A percentile compares a stretch with the other conserved stretches of the same genome.
Conservation (phyloP, 2,329 filamentous ascomycete species). For the Beauveria bassiana region DNA sequence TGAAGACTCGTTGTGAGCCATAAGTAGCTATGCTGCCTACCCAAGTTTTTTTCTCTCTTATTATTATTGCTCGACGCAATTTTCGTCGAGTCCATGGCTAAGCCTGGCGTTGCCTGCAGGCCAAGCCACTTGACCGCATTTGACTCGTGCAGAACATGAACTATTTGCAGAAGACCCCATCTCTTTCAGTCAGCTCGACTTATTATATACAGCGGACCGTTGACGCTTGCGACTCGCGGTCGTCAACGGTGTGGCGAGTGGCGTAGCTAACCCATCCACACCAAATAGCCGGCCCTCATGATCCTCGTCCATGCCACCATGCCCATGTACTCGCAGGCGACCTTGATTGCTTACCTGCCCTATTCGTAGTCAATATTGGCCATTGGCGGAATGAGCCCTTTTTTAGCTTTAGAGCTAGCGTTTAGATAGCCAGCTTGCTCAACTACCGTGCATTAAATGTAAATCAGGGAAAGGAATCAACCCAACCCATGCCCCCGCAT, state of each 20-base stretch:
- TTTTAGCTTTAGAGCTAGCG: background rate
- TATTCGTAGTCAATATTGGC: background rate
- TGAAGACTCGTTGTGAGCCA: background rate
- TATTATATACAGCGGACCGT: background rate
- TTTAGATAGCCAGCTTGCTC: background rate
- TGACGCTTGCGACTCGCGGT: background rate
- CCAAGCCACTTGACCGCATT: no score
- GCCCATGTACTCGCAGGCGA: no score
- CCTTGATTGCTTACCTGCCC: background rate
- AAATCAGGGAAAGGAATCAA: background rate
- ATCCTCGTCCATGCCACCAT: background rate
- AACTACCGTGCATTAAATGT: constrained; percentile 6
- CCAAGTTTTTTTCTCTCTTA: no score
- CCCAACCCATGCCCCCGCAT: background rate
- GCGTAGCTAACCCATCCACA: background rate
- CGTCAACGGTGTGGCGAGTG: background rate
- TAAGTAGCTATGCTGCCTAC: background rate
- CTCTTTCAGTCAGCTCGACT: no score
- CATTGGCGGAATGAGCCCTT: no score
- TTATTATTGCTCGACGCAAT: no score
- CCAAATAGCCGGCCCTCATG: background rate
- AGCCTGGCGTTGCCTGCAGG: no score
- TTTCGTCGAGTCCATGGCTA: no score
- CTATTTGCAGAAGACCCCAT: background rate
- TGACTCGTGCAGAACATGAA: background rate